Percentiles rank a stretch among this genome's conserved stretches.
Conservation (phyloP, 495 filamentous ascomycete genomes). For the Penicillium coprophilum region DNA sequence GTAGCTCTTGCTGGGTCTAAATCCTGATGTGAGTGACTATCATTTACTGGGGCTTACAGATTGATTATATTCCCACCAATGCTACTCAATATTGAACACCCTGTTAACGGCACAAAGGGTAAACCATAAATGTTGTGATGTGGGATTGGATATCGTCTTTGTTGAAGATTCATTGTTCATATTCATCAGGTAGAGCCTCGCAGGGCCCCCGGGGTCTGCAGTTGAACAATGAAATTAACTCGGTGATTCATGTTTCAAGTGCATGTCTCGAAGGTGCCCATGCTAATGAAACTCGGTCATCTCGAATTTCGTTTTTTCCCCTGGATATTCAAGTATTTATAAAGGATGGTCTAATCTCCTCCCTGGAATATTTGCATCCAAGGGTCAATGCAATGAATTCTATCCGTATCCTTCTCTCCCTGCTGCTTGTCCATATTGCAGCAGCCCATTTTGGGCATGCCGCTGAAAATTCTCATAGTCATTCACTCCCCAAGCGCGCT, state of each 20-base stretch:
- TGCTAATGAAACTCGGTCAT: not conserved
- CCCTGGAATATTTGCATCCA: not conserved
- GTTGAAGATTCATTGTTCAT: not conserved
- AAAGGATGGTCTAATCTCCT: not conserved
- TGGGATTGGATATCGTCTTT: not conserved
- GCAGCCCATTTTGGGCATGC: not conserved
- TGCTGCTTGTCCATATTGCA: not conserved
- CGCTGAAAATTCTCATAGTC: not conserved
- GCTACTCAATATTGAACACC: not conserved
- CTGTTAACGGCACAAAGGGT: not conserved
- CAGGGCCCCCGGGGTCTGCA: not conserved
- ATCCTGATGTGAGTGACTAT: not conserved
- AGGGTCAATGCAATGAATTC: not conserved
- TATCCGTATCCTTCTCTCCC: not conserved
- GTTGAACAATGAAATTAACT: constrained; percentile 5
- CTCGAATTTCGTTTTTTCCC: not conserved
- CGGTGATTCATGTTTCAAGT: not conserved
- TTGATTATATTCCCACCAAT: not conserved
- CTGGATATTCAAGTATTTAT: not conserved
- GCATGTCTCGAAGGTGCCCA: not conserved
- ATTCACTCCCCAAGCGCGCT: not conserved
- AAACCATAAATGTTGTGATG: not conserved
- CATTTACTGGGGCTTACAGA: not conserved
- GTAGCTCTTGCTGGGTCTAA: not conserved
- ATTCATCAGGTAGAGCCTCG: not conserved